Evolutionary conservation across 2,329 filamentous ascomycete species (phyloP), one percentile per base, ranked within the genome.

Genomic region (Cladosporium sp.): DNA sequence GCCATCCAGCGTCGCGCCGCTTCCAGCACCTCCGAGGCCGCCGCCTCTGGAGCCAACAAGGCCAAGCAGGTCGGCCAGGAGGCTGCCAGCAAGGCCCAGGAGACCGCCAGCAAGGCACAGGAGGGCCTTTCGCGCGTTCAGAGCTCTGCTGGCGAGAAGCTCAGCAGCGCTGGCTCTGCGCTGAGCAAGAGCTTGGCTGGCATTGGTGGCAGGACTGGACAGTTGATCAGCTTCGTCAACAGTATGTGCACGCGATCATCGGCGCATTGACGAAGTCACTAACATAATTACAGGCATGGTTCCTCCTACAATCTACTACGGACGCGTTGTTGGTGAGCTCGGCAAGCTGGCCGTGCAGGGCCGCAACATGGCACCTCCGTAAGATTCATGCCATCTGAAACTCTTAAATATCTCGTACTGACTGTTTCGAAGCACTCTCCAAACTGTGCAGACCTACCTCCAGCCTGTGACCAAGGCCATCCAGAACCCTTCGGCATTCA

Each of bases 311-410:
- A 78, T 96, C 78, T 97, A 97, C 88, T 99, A 98, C 85, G 89
- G 90, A 76, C 91, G 89, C 79, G 94, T 98, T 77, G 91, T 86
- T 74, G 82, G 93, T 70, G 95, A 99, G 85, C 85, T 98, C 67
- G 86, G 86, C 78, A 96, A 91, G 86, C 86, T 97, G 72, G 88
- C 98, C 72, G 92, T 93, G 84, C 87, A 88, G 75, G 89, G 88
- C 79, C 93, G 94, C 82, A 91, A 91, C 83, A 97, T 99, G 93
- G 84, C 86, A 77, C 93, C 92, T 82, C 95, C 95, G 95, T 99
- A 91, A 88, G 93, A 84, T 62, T 60, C 54, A 18, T 25, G 11
- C 23, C 64, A 65, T 14, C 23, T 18, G 46, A 23, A 26, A 51
- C 46, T 49, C 18, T 30, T 48, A 32, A 51, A 16, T 10, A 14